phyloP scores from a whole-genome alignment of 2,329 filamentous ascomycete genomes.

The Fusarium circinatum region DNA sequence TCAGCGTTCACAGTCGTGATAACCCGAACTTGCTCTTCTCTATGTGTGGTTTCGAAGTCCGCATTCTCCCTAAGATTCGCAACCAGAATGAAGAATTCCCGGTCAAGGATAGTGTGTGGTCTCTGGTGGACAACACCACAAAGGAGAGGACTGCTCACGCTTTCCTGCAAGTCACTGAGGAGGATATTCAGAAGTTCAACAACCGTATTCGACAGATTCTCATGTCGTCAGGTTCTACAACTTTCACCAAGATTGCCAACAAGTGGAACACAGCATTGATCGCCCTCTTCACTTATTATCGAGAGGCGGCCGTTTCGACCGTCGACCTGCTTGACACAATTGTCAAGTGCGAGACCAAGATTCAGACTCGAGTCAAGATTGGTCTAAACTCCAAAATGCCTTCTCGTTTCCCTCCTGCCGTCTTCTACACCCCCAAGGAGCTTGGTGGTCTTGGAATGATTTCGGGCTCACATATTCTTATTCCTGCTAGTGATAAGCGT shows the following conservation, averaged over 20 bases:
- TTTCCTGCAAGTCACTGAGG: constrained; percentile 96
- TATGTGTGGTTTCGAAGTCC: constrained; percentile 98
- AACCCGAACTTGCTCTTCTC: constrained; percentile 97
- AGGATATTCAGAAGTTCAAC: constrained; percentile 99
- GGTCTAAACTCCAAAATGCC: constrained; percentile 99
- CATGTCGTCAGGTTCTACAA: constrained; percentile 99
- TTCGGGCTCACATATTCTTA: constrained; percentile 96
- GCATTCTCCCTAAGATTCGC: constrained; percentile 92
- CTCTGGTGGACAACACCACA: constrained; percentile 92
- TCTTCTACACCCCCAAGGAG: constrained; percentile 99
- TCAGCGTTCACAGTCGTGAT: constrained; percentile 96
- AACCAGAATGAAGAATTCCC: constrained; percentile 97
- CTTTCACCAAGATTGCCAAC: constrained; percentile 99
- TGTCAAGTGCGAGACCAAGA: constrained; percentile 99
- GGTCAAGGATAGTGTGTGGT: constrained; percentile 98
- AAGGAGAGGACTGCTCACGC: constrained; percentile 98
- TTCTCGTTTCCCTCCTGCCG: constrained; percentile 95
- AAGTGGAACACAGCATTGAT: constrained; percentile 99
- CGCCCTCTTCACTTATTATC: constrained; percentile 97
- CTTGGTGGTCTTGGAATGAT: constrained; percentile 98
- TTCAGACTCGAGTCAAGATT: constrained; percentile 98
- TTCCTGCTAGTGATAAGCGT: constrained; percentile 95
- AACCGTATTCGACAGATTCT: constrained; percentile 98
- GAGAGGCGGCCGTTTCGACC: constrained; percentile 95
- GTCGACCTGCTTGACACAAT: constrained; percentile 95